These are phyloP conservation scores for Boletellus ananiceps DNA, from an alignment of 768 basidiomycete species.

Conservation along the genomic window DNA sequence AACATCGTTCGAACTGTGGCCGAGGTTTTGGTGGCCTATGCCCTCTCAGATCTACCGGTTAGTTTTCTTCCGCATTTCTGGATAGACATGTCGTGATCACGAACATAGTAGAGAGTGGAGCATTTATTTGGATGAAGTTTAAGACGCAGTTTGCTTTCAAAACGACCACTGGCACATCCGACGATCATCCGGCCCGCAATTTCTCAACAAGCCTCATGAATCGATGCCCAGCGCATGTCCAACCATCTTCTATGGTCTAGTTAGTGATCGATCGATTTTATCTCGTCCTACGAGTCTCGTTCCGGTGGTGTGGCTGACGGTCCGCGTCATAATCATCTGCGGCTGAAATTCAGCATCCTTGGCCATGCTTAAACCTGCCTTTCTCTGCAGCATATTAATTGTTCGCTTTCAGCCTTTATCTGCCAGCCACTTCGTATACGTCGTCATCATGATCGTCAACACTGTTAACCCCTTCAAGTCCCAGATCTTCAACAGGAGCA, in stretches of 20 bases:
- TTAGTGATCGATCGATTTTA: neutral
- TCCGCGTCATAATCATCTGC: constrained; percentile 2
- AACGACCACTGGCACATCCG: no score
- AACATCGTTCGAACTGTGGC: no score
- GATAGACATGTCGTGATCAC: no score
- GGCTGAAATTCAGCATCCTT: constrained; percentile 4
- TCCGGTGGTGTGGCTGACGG: constrained; percentile 10
- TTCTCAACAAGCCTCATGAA: neutral
- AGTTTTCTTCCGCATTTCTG: no score
- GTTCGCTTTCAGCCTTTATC: neutral
- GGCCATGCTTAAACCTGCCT: constrained; percentile 8
- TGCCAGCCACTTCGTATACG: neutral
- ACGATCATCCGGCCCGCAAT: neutral
- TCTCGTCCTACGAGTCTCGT: no score
- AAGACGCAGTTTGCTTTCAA: no score
- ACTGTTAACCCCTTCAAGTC: constrained; percentile 13
- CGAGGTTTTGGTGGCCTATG: no score
- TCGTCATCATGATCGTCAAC: constrained; percentile 14
- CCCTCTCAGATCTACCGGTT: no score
- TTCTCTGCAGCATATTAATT: constrained; percentile 1
- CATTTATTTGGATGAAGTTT: no score
- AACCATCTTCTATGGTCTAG: neutral
- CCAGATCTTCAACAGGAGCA: constrained; percentile 4
- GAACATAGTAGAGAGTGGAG: no score
- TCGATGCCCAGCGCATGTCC: neutral